Base-by-base conservation (phyloP, 441 rosid genomes). In the Adansonia rubrostipa region DNA sequence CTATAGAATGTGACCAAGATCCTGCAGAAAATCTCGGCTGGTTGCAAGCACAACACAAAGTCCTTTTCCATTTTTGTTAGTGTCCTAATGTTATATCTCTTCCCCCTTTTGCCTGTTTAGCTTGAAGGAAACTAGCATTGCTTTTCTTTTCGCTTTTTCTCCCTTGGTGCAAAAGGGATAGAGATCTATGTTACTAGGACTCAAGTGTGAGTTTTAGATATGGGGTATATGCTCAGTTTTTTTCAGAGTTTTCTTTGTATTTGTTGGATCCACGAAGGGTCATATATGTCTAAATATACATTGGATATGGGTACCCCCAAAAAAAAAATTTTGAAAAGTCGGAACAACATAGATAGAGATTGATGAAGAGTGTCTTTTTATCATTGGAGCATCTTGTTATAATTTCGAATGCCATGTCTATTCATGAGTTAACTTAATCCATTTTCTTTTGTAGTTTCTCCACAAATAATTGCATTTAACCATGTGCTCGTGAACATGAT, bases 401-500 rank as follows among this genome's bases (percentile, higher is more conserved):
- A n/a, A 56, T 56, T n/a, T 3, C 6, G 20, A 56, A 56, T n/a
- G n/a, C 17, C 6, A 2, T 17, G 28, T 44, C n/a, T 20, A 67
- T 19, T 65, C 72, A 47, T 17, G 65, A 56, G 45, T 15, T 54
- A 19, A 53, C 28, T 24, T 24, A 24, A 24, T 24, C 28, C 28
- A 24, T 19, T 22, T 13, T 13, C 9, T 5, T 54, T 10, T 28
- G 9, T 28, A 17, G 15, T 65, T 51, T 66, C 11, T 42, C 66
- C 60, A 0, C 28, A 22, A 9, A 47, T 63, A 3, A 62, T 7
- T 58, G 53, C 48, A 77, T 44, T 7, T 47, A 56, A 65, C 58
- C 17, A 33, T 76, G 50, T 84, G 74, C 71, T 71, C 69, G 36
- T 77, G 77, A 65, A 62, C 72, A 73, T 79, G 64, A 50, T 66